Base-by-base conservation (phyloP, 148 eudicot species). In the Spergularia marina region DNA sequence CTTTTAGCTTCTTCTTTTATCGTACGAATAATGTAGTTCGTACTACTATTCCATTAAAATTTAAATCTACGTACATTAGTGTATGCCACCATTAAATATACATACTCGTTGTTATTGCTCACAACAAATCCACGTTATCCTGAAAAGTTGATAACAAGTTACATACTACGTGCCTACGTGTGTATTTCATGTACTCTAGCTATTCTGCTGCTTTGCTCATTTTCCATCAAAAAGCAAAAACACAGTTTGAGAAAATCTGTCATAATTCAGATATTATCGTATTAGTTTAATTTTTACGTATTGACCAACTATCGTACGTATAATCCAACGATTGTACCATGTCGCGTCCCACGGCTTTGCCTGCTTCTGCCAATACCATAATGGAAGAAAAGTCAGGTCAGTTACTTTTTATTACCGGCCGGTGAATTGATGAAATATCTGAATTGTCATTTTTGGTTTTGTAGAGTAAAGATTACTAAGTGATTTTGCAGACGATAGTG, bases 401-500 rank as follows among this genome's bases (percentile, higher is more conserved):
- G 77, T 64, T 4, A 12, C 40, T 3, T 10, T 12, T 51, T 12
- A 11, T 69, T 18, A 23, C 23, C 4, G 36, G 36, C 23, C 4
- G 36, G 36, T 30, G 36, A 49, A 68, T 47, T 12, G 0, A 52
- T 10, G 7, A 5, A 17, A 12, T 7, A n/a, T 16, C 4, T 57
- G 14, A 39, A 5, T 21, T 44, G 13, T 36, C 10, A 9, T 11
- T 14, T 4, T 62, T 62, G 23, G 12, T 74, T 17, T 15, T 49
- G 6, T 62, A 5, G 7, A 39, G 13, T 53, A 3, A 30, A 72
- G 20, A 56, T 0, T 64, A 34, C 17, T 36, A 34, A 34, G 25
- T 2, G 25, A 36, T 64, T n/a, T 72, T 60, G 74, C 72, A 81
- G 83, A 81, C 17, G 83, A 81, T 12, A 81, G 83, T 54, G 83